phyloP scores from a whole-genome alignment of 2,329 filamentous ascomycete genomes.

The Fusarium duplospermum region DNA sequence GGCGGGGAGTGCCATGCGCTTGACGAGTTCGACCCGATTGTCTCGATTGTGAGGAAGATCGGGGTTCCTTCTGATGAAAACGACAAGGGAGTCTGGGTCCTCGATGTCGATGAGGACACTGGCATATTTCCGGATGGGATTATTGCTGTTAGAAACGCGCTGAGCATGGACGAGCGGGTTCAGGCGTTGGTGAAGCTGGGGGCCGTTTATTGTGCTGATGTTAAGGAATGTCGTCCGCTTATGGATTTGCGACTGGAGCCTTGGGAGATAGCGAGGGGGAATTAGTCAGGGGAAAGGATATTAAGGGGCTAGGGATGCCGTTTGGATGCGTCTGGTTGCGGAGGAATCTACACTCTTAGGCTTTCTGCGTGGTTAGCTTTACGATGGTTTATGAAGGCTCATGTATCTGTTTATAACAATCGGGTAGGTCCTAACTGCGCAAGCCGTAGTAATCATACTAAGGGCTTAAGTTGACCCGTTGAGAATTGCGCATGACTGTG shows the following conservation, averaged over 20 bases:
- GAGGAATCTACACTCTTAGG: background rate
- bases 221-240: background rate
- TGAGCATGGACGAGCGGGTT: conserved; percentile 14
- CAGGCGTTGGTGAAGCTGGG: conserved; percentile 10
- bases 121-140: conserved; percentile 8
- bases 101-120: conserved; percentile 11
- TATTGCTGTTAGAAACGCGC: conserved; percentile 8
- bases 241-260: background rate
- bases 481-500: too few species aligned
- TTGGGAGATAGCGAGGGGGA: background rate
- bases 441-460: too few species aligned
- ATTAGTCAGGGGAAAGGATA: background rate
- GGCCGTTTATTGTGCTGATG: background rate
- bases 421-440: too few species aligned
- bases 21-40: conserved; percentile 2
- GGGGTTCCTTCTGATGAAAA: conserved; percentile 9
- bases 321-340: background rate
- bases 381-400: too few species aligned
- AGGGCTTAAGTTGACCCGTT: too few species aligned
- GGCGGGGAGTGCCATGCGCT: conserved; percentile 8
- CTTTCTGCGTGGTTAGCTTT: too few species aligned
- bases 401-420: too few species aligned
- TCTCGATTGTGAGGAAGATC: conserved; percentile 13
- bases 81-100: conserved; percentile 8
- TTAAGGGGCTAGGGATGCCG: background rate